Conservation (phyloP, 2,329 filamentous ascomycete genomes). For the Xylariaceae sp. region DNA sequence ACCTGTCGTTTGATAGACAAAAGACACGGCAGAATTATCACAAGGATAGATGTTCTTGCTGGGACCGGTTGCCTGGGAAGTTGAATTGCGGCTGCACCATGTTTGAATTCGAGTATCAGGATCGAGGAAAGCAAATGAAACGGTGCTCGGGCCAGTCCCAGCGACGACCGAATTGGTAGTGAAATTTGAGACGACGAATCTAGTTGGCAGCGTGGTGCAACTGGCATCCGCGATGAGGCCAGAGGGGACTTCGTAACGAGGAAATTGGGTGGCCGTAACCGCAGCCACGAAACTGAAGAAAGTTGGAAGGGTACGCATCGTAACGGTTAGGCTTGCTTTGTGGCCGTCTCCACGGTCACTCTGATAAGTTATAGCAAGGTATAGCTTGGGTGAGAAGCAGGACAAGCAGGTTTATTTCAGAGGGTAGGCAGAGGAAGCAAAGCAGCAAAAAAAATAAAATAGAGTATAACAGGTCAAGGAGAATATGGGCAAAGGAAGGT, state of each 20-base stretch:
- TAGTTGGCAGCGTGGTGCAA: constrained; percentile 24
- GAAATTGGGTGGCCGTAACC: constrained; percentile 20
- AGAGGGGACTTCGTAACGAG: constrained; percentile 24
- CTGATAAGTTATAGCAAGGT: background rate
- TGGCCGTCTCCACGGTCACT: background rate
- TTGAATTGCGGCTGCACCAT: constrained; percentile 24
- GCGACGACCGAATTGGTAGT: constrained; percentile 18
- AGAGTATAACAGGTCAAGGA: no score
- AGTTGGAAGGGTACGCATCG: constrained; percentile 19
- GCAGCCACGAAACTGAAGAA: constrained; percentile 23
- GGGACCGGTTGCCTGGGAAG: constrained; percentile 21
- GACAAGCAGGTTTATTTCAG: no score
- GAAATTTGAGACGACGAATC: constrained; percentile 26
- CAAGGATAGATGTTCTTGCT: constrained; percentile 26
- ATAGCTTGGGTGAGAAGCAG: background rate
- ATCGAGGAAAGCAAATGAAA: constrained; percentile 26
- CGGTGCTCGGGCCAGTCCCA: constrained; percentile 19
- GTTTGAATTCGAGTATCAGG: constrained; percentile 26
- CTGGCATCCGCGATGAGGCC: constrained; percentile 17
- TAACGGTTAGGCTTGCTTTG: background rate
- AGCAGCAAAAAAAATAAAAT: no score
- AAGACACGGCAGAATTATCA: constrained; percentile 23
- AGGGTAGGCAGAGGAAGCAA: no score
- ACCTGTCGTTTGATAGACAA: constrained; percentile 30
- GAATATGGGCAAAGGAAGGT: no score